phyloP scores from a whole-genome alignment of 192 early-diverging fungal genomes.

The Coemansia interrupta region DNA sequence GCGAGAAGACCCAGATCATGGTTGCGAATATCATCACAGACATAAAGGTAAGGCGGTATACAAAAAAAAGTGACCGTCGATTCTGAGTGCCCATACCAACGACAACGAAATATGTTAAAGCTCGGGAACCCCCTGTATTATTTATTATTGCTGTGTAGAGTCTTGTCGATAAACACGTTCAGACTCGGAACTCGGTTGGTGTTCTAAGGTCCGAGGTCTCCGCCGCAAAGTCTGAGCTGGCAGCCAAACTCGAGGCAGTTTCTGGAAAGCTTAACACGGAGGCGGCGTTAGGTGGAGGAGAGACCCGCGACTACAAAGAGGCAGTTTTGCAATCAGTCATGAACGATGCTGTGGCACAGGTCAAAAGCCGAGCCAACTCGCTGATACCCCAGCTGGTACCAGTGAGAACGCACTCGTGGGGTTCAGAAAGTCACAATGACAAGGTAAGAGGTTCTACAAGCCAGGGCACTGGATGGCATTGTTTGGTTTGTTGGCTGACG shows the following conservation, averaged over 20 bases:
- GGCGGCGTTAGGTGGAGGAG: slow-evolving; percentile 3
- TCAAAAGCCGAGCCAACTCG: background rate
- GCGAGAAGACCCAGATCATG: slow-evolving; percentile 17
- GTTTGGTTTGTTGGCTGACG: no score
- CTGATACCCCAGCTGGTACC: slow-evolving; percentile 13
- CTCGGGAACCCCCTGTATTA: background rate
- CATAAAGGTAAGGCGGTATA: slow-evolving; percentile 24
- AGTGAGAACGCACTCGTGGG: slow-evolving; percentile 8
- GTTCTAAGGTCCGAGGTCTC: slow-evolving; percentile 4
- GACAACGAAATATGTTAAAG: no score
- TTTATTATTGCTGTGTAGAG: slow-evolving; percentile 13
- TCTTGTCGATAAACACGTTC: slow-evolving; percentile 26
- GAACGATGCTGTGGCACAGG: slow-evolving; percentile 15
- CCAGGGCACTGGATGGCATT: no score
- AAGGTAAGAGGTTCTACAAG: slow-evolving; percentile 8
- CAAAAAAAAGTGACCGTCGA: background rate
- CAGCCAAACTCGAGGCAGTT: slow-evolving; percentile 24
- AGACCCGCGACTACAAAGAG: slow-evolving; percentile 15
- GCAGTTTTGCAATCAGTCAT: slow-evolving; percentile 20
- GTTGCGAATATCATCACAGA: slow-evolving; percentile 27
- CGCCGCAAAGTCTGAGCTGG: slow-evolving; percentile 8
- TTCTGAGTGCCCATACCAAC: background rate
- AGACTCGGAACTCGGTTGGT: slow-evolving; percentile 6
- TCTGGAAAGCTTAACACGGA: slow-evolving; percentile 29
- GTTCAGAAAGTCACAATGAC: slow-evolving; percentile 6